Evolutionary conservation across 345 rosid genomes (phyloP), one percentile per base, ranked within the genome.

Genomic region (Jatropha curcas): DNA sequence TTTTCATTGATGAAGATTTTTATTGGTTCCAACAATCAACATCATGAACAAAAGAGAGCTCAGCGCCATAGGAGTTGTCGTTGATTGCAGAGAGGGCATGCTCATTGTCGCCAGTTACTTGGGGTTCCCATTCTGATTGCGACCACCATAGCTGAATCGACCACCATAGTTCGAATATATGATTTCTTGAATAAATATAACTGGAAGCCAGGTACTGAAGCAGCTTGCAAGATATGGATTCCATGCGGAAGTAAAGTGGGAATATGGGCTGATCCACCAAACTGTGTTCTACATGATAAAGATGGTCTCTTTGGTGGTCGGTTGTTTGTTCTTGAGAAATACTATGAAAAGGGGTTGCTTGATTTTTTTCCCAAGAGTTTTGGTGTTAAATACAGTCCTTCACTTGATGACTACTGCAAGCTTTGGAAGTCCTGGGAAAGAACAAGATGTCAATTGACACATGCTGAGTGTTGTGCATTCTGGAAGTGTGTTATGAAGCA

Each of bases 381-480:
- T 55, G 43, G 31, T 7, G 92, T 88, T 39, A 82, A 74, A 72
- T 25, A 60, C 6, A 76, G 59, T 56, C 96, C 96, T 5, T 82
- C 85, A 0, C 27, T 82, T 58, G 84, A 82, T 31, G 89, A 92
- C 68, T 88, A 85, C 77, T 84, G 85, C 68, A 77, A 66, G 27
- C 84, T 92, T 60, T 90, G 98, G 96, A 82, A 85, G 79, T 74
- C 14, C n/a, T 90, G 92, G 96, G 96, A 86, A 79, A 64, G 33
- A 25, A 82, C 77, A 3, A 70, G 60, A 46, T 52, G 63, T 2
- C 48, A 22, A 17, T 65, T 90, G 85, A 79, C 90, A 3, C 30
- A 72, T 11, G 76, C 60, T 0, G 84, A 86, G 64, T 92, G 94
- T 55, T 82, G 82, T 77, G 85, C 94, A 59, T 92, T 92, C 71